Evolutionary conservation across 129 eudicot species (phyloP).

Genomic region (Centaurea solstitialis): DNA sequence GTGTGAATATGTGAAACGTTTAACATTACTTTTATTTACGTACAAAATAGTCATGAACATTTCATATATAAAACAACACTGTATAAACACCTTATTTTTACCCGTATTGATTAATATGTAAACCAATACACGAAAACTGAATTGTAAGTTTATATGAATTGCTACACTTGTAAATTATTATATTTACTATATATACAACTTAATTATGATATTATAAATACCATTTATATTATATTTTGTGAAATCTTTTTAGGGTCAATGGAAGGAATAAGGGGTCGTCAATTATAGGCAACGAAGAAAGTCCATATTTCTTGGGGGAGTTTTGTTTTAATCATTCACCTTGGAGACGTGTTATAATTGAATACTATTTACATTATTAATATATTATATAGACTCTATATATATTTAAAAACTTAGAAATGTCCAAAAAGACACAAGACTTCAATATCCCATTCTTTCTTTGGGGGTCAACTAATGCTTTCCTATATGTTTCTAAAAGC

Average conservation of each 20-base stretch:
- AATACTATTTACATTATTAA: not conserved
- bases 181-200: no score
- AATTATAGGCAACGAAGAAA: not conserved
- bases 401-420: not conserved
- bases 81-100: no score
- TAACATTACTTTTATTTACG: no score
- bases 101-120: no score
- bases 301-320: slow-evolving; percentile 10
- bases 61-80: no score
- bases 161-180: no score
- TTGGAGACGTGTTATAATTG: slow-evolving; percentile 13
- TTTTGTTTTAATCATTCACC: slow-evolving; percentile 20
- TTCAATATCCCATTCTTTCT: not conserved
- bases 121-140: no score
- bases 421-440: not conserved
- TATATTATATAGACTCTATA: no score
- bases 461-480: not conserved
- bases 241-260: not conserved
- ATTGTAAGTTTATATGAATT: no score
- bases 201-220: no score
- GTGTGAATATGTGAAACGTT: no score
- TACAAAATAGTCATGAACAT: no score
- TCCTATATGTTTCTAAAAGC: not conserved
- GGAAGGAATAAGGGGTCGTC: slow-evolving; percentile 16
- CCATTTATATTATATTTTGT: not conserved